A percentile compares a stretch with the other conserved stretches of the same genome.
Evolutionary conservation across 768 basidiomycete species (phyloP).

Genomic region (Suillus subluteus): DNA sequence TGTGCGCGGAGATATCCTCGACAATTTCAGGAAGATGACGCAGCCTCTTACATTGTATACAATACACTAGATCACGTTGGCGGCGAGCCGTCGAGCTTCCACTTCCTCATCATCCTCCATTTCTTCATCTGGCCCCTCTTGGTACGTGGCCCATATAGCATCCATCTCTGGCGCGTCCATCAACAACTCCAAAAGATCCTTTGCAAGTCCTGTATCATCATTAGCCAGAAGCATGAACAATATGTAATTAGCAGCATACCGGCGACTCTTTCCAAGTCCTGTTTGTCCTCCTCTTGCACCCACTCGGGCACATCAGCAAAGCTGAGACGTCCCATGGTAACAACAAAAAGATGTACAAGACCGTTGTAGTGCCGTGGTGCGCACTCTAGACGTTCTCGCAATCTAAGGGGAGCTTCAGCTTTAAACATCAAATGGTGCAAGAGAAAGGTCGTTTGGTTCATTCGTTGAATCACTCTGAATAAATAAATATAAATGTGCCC

Average conservation of each 20-base stretch:
- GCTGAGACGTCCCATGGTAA: slow-evolving; percentile 76
- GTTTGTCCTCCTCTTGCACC: slow-evolving; percentile 44
- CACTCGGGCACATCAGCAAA: slow-evolving; percentile 70
- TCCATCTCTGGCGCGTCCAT: slow-evolving; percentile 76
- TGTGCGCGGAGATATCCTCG: background rate
- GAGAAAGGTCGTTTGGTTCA: slow-evolving; percentile 59
- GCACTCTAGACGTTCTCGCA: slow-evolving; percentile 61
- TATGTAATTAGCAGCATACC: slow-evolving; percentile 41
- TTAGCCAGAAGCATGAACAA: slow-evolving; percentile 11
- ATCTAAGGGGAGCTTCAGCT: slow-evolving; percentile 48
- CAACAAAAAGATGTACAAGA: slow-evolving; percentile 69
- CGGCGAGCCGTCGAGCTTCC: slow-evolving; percentile 28
- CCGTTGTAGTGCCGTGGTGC: slow-evolving; percentile 63
- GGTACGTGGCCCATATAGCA: slow-evolving; percentile 63
- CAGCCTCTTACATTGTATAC: background rate
- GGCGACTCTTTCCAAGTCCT: slow-evolving; percentile 47
- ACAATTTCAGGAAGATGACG: background rate
- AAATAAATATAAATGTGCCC: slow-evolving; percentile 10
- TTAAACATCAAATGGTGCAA: slow-evolving; percentile 66
- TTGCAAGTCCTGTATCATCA: slow-evolving; percentile 51
- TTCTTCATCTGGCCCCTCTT: slow-evolving; percentile 45
- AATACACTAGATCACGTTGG: slow-evolving; percentile 14
- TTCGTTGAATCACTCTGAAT: slow-evolving; percentile 51
- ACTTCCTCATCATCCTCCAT: slow-evolving; percentile 64
- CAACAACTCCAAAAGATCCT: slow-evolving; percentile 65